Evolutionary conservation across 495 filamentous ascomycete genomes (phyloP), one percentile per base, ranked within the genome.

Genomic region (Neurospora sp.): DNA sequence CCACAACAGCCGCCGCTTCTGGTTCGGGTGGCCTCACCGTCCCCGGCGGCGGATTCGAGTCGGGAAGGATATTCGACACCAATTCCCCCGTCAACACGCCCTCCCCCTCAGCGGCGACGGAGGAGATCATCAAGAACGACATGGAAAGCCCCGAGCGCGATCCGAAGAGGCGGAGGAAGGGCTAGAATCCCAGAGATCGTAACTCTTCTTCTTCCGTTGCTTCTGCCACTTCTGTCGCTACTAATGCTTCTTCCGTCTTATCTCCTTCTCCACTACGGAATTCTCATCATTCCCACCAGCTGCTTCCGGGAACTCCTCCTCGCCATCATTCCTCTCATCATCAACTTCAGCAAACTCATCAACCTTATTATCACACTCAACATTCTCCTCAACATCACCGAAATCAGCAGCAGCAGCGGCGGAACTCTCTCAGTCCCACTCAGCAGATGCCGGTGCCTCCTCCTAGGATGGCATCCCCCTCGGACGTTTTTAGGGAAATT

Each of bases 121-220:
- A 86, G 76, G 85, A 86, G 77, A 83, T 85, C 42, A 31, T 76
- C 0, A 75, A 83, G 70, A 75, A 81, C 31, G 84, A 83, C 39
- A 45, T 79, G 17, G 78, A 80, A 15, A 86, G 82, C 48, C 83
- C 84, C 0, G 78, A 78, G 71, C 77, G 83, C 54, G 82, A 78
- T 59, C 24, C 77, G 1, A 86, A 86, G 78, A 76, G 84, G 28
- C 78, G 83, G 62, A 76, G 84, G 39, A 81, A 78, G 76, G 73
- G 24, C 4, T 81, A 76, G 34, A 36, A 24, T 66, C 36, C 28
- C 40, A 13, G 36, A 21, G 38, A 31, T 21, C 28, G 40, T 4
- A 34, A 9, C 17, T 71, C 43, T 31, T 15, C 21, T 37, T 66
- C 39, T 19, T 37, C 34, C 11, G 69, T n/a, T 11, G 70, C 9